A percentile compares a stretch with the other conserved stretches of the same genome.
Evolutionary conservation across 2,329 filamentous ascomycete species (phyloP).

Genomic region (Albifimbria verrucaria): DNA sequence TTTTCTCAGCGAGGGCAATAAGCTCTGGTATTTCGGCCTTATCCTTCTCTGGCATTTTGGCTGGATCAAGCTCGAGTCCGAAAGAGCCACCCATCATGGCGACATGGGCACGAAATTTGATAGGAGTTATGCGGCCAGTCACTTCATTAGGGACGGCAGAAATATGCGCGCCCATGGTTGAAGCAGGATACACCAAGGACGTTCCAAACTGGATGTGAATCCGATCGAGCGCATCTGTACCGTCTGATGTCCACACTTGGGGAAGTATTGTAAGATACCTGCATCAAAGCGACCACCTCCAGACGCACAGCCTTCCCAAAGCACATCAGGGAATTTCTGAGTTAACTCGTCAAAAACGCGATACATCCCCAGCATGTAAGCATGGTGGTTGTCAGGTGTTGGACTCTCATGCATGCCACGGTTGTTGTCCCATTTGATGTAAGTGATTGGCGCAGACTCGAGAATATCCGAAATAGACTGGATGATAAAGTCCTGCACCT

Average conservation of each 20-base stretch:
- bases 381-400: conserved; percentile 49
- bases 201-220: conserved; percentile 63
- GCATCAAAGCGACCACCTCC: conserved; percentile 64
- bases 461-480: conserved; percentile 51
- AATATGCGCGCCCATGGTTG: conserved; percentile 64
- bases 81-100: conserved; percentile 69
- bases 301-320: conserved; percentile 65
- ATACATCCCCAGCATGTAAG: conserved; percentile 63
- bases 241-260: conserved; percentile 65
- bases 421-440: conserved; percentile 70
- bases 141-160: conserved; percentile 58
- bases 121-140: conserved; percentile 51
- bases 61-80: conserved; percentile 60
- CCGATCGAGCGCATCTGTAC: conserved; percentile 60
- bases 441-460: conserved; percentile 49
- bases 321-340: conserved; percentile 54
- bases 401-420: conserved; percentile 59
- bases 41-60: conserved; percentile 48
- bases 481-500: conserved; percentile 63
- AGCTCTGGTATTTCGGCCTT: conserved; percentile 48
- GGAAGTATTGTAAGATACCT: conserved; percentile 61
- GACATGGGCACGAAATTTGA: conserved; percentile 61
- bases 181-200: conserved; percentile 59
- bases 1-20: conserved; percentile 49
- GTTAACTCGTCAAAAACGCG: conserved; percentile 59